Conservation (phyloP, 768 basidiomycete genomes). For the Naematelia encephala region DNA sequence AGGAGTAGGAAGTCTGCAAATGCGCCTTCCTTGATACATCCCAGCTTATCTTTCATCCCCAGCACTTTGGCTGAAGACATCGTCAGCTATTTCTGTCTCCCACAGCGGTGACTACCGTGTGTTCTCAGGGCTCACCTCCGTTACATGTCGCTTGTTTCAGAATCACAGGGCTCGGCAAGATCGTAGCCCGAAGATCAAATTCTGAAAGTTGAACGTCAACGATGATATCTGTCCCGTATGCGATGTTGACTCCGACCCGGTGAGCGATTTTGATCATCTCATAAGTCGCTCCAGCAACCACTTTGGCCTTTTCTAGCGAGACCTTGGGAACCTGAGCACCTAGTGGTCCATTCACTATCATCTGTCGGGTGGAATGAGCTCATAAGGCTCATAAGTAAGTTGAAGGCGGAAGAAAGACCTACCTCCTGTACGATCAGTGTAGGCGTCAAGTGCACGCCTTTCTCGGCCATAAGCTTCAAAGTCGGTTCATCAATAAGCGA, state of each 20-base stretch:
- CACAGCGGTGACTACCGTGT: not conserved
- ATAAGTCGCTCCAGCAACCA: not conserved
- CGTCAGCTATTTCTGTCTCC: not conserved
- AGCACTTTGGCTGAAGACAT: slow-evolving; percentile 7
- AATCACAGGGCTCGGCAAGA: slow-evolving; percentile 2
- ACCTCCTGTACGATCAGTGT: slow-evolving; percentile 29
- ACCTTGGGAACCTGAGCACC: not conserved
- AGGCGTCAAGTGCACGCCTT: slow-evolving; percentile 25
- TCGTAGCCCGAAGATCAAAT: slow-evolving; percentile 8
- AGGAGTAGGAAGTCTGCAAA: slow-evolving; percentile 15
- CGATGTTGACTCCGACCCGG: slow-evolving; percentile 11
- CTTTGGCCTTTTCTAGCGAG: slow-evolving; percentile 6
- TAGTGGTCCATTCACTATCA: slow-evolving; percentile 9
- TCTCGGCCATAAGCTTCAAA: slow-evolving; percentile 26
- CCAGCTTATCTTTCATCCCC: slow-evolving; percentile 11
- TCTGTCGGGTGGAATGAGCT: not conserved
- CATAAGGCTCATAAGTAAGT: no score
- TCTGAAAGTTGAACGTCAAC: slow-evolving; percentile 3
- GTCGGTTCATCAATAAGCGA: slow-evolving; percentile 25
- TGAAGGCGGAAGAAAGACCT: slow-evolving; percentile 2
- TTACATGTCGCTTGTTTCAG: slow-evolving; percentile 11
- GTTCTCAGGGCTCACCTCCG: slow-evolving; percentile 6
- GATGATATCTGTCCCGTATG: slow-evolving; percentile 9
- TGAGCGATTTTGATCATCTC: slow-evolving; percentile 2
- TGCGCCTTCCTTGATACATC: slow-evolving; percentile 11